Conservation (phyloP, 2,329 filamentous ascomycete genomes). For the Trichoderma hamatum region DNA sequence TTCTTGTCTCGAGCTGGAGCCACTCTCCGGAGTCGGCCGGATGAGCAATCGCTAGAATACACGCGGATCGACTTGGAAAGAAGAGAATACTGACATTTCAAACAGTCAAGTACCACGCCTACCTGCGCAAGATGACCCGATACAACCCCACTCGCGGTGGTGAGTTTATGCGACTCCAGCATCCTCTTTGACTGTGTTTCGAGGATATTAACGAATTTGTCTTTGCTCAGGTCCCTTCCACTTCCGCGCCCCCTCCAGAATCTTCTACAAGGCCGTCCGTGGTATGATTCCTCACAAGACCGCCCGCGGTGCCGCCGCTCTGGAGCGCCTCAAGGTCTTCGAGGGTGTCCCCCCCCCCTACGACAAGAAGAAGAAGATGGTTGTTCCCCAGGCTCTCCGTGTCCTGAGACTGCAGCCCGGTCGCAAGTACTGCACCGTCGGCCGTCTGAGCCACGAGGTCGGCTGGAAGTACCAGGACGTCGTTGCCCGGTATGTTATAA, state of each 20-base stretch:
- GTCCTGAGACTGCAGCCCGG: conserved; percentile 97
- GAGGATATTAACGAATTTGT: conserved; percentile 29
- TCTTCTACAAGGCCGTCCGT: conserved; percentile 99
- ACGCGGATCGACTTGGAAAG: not conserved
- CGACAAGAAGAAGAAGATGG: conserved; percentile 99
- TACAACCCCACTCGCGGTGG: conserved; percentile 99
- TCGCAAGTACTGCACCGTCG: conserved; percentile 99
- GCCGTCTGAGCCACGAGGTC: conserved; percentile 96
- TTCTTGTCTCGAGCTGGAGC: not conserved
- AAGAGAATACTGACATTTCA: conserved; percentile 49
- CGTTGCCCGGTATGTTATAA: conserved; percentile 82
- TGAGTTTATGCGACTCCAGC: conserved; percentile 52
- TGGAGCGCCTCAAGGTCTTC: conserved; percentile 99
- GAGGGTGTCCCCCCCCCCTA: conserved; percentile 99
- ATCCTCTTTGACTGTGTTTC: not conserved
- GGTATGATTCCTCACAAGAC: conserved; percentile 99
- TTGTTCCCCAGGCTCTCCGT: conserved; percentile 96
- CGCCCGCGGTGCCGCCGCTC: conserved; percentile 89
- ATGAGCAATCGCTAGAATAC: conserved; percentile 18
- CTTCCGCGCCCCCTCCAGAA: conserved; percentile 98
- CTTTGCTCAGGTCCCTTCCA: conserved; percentile 83
- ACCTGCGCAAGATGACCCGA: conserved; percentile 99
- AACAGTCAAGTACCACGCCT: conserved; percentile 99
- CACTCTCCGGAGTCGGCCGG: not conserved
- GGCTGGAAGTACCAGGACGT: conserved; percentile 99